phyloP scores from a whole-genome alignment of 352 stramenopile species.

The Phytophthora sansomeana region DNA sequence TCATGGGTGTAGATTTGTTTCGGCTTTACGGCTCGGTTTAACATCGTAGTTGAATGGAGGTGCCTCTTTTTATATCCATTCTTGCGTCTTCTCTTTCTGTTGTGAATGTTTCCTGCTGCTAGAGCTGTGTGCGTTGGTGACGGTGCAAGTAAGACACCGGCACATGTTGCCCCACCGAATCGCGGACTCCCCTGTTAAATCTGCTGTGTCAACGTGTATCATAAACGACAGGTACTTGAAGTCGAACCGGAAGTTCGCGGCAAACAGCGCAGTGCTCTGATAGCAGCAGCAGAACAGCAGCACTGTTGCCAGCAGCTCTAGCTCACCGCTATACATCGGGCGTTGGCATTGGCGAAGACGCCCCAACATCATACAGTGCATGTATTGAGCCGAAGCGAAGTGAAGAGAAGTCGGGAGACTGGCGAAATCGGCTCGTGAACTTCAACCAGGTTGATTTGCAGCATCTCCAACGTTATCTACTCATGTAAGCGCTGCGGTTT shows the following conservation, averaged over 20 bases:
- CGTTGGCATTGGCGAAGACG: too few species aligned
- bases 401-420: background rate
- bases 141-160: background rate
- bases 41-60: conserved; percentile 39
- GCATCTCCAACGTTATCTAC: conserved; percentile 2
- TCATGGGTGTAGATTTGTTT: conserved; percentile 42
- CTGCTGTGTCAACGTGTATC: background rate
- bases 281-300: too few species aligned
- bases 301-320: background rate
- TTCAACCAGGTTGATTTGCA: conserved; percentile 20
- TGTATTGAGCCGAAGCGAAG: too few species aligned
- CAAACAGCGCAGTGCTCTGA: too few species aligned
- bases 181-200: background rate
- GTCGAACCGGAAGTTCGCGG: too few species aligned
- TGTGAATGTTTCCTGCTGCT: too few species aligned
- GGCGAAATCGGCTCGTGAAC: conserved; percentile 14
- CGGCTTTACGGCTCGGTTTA: conserved; percentile 33
- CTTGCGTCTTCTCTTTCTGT: too few species aligned
- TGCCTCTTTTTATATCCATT: conserved; percentile 46
- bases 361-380: too few species aligned
- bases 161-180: too few species aligned
- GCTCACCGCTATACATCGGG: too few species aligned
- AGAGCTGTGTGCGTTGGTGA: too few species aligned
- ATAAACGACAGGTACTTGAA: background rate
- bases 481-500: too few species aligned